phyloP scores from a whole-genome alignment of 495 filamentous ascomycete genomes.

The Penicillium fimorum region DNA sequence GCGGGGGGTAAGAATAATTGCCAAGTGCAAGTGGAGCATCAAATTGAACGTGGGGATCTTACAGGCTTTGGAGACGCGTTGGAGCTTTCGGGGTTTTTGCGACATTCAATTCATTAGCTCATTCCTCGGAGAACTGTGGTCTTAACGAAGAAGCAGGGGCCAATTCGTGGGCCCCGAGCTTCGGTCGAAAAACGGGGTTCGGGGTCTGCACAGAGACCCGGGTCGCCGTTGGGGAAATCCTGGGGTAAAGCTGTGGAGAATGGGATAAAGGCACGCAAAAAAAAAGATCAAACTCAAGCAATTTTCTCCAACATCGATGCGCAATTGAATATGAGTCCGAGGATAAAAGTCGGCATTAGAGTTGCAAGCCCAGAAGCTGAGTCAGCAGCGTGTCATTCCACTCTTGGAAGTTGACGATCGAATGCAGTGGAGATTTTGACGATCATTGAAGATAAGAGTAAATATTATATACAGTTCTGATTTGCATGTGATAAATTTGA shows the following conservation, averaged over 20 bases:
- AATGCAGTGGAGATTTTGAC: slow-evolving; percentile 1
- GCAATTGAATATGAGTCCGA: slow-evolving; percentile 7
- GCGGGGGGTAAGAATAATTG: no score
- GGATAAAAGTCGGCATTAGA: slow-evolving; percentile 10
- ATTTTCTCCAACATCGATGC: background rate
- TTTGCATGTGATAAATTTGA: background rate
- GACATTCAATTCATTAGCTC: slow-evolving; percentile 27
- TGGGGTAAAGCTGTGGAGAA: slow-evolving; percentile 11
- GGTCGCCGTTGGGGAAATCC: slow-evolving; percentile 2
- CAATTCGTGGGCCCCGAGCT: slow-evolving; percentile 9
- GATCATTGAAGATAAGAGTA: background rate
- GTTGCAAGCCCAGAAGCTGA: slow-evolving; percentile 16
- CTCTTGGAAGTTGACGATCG: background rate
- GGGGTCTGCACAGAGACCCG: slow-evolving; percentile 9
- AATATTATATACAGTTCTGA: background rate
- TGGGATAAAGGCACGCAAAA: slow-evolving; percentile 14
- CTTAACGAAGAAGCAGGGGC: slow-evolving; percentile 1
- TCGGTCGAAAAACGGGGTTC: slow-evolving; percentile 9
- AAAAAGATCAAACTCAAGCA: slow-evolving; percentile 3
- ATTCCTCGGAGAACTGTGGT: slow-evolving; percentile 5
- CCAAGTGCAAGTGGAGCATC: slow-evolving; percentile 19
- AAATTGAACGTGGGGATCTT: slow-evolving; percentile 12
- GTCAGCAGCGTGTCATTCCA: slow-evolving; percentile 22
- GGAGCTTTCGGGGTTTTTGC: slow-evolving; percentile 35
- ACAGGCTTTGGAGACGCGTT: slow-evolving; percentile 36